Evolutionary conservation across 2,329 filamentous ascomycete species (phyloP), one percentile per base, ranked within the genome.

Genomic region (Nemania sp.): DNA sequence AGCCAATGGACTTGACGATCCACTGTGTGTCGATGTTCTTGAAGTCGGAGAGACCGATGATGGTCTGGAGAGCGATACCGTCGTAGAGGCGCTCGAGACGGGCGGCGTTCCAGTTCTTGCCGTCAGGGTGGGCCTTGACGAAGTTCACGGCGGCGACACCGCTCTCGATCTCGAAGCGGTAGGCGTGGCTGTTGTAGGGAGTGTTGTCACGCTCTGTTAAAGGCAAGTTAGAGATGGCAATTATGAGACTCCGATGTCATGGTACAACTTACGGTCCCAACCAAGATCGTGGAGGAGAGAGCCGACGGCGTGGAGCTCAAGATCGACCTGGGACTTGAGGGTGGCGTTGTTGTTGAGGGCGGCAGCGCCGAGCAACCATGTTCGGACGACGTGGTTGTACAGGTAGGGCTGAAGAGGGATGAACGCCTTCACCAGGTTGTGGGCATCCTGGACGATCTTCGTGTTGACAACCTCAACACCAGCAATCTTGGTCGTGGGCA

Each of bases 331-430:
- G 3, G 58, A 18, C 62, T 66, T 66, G 20, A 66, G 64, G 40
- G 64, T 66, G 55, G 61, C 64, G 59, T 66, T 66, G 62, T 66
- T 66, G 62, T 66, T 66, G 3, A 66, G n/a, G 35, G 56, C 62
- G 48, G 64, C 64, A 50, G 64, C 62, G 25, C 64, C 64, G 2
- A 64, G 58, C 10, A 66, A 46, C 64, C 64, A 66, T 40, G 64
- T 66, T 43, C 64, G 62, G 49, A 66, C 47, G 35, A 64, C 59
- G 56, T 66, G 64, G 58, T 66, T 66, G 64, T 66, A 66, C 4
- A 66, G 58, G 59, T 64, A 66, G 18, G 64, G 64, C 56, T 66
- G 63, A 17, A 63, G 61, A 10, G 49, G 42, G 1, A 45, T 53
- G 62, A 66, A 66, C 7, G 34, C 55, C 56, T 64, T 57, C n/a